Evolutionary conservation across 306 rosid species (phyloP), one percentile per base, ranked within the genome.

Genomic region (Casuarina glauca): DNA sequence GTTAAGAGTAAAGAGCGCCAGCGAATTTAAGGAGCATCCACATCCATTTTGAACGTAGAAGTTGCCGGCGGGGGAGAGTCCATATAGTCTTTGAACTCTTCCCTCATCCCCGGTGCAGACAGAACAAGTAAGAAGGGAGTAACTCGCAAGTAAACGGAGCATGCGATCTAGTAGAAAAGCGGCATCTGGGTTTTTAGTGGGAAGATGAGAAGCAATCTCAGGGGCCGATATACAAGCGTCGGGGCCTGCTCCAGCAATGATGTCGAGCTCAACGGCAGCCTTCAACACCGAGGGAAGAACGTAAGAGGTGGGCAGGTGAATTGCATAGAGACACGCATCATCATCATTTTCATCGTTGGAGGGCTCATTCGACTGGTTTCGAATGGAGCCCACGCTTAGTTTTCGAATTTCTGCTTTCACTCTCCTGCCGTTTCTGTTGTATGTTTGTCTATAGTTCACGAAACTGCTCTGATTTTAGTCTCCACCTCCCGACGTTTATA

Each of bases 191-290:
- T 76, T 77, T 36, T 76, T 77, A 0, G 38, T 13, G 35, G 74
- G 52, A 0, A 41, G 4, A 42, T 63, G 45, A 35, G 74, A 81
- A 63, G 84, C 81, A 76, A 81, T 81, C n/a, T 76, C 54, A 4
- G 70, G 44, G 1, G 78, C 19, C 36, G 81, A 76, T 74, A 81
- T 71, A 69, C 9, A 48, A 69, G 19, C 72, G 0, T 36, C 39
- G 55, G 79, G 58, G 1, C 61, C 17, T 20, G 58, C 60, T 12
- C 53, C 52, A 3, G 77, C 51, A 10, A 76, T 70, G 52, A 75
- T 81, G 32, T 81, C 84, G 76, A 81, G 73, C 3, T 81, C 77
- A 81, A 81, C 51, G 41, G 84, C 80, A 11, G 77, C 84, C 8
- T 81, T 75, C 1, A 81, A 6, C 0, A 81, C 80, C n/a, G 76